These are phyloP conservation scores for Perkinsus olseni DNA, from an alignment of 169 alveolate species.

Conservation along the genomic window DNA sequence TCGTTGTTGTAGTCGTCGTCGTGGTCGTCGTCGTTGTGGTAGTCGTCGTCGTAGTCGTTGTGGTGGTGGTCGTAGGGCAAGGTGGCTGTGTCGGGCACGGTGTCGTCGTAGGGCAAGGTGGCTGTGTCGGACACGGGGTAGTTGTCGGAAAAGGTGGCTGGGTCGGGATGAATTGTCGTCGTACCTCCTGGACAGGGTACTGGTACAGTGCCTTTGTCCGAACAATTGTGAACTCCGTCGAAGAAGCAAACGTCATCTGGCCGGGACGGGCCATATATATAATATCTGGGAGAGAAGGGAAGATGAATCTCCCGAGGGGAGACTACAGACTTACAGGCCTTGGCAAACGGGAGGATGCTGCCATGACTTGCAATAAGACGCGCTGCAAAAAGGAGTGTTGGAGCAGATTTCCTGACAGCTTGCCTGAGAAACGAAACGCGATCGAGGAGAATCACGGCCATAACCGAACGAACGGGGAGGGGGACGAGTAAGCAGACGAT, in stretches of 20 bases:
- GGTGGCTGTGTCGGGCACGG: not conserved
- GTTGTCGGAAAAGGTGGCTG: not conserved
- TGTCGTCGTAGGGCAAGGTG: not conserved
- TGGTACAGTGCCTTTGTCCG: not conserved
- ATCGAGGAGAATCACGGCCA: not conserved
- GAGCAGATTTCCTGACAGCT: not conserved
- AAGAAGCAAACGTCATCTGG: not conserved
- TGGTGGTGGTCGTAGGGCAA: not conserved
- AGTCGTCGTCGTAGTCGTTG: not conserved
- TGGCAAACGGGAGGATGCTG: not conserved
- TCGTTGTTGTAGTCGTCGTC: not conserved
- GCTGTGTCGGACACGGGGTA: not conserved
- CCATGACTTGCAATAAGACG: not conserved
- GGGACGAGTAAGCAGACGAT: too few species aligned
- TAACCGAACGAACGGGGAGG: too few species aligned
- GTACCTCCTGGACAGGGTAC: not conserved
- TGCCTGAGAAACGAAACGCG: not conserved
- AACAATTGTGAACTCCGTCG: not conserved
- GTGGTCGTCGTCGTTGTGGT: not conserved
- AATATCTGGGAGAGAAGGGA: not conserved
- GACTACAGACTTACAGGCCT: not conserved
- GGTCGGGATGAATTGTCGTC: not conserved
- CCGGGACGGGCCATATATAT: not conserved
- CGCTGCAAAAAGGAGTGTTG: not conserved
- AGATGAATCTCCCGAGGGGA: not conserved